These are phyloP conservation scores for Aciculoconidium aculeatum DNA, from an alignment of 805 yeast genomes.

Conservation along the genomic window DNA sequence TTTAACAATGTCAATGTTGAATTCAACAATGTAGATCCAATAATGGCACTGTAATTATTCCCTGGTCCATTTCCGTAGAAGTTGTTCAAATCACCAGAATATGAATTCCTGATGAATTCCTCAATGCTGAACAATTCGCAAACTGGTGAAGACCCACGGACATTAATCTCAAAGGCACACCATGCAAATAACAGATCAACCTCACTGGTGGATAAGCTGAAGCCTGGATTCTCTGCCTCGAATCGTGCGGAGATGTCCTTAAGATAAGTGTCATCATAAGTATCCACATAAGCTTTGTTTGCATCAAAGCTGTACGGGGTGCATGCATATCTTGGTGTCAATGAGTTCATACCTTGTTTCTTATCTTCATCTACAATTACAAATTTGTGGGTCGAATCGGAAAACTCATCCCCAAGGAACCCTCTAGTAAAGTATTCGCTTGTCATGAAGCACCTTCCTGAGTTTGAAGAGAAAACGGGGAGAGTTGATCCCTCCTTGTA, in stretches of 20 bases:
- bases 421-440: conserved; percentile 56
- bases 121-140: conserved; percentile 65
- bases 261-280: conserved; percentile 41
- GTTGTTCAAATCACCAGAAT: conserved; percentile 50
- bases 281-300: conserved; percentile 11
- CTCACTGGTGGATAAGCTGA: conserved; percentile 48
- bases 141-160: conserved; percentile 59
- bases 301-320: conserved; percentile 12
- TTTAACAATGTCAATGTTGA: conserved; percentile 46
- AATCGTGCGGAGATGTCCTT: conserved; percentile 51
- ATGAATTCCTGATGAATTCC: conserved; percentile 60
- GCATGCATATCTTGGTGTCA: conserved; percentile 24
- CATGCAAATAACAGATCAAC: conserved; percentile 47
- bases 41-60: conserved; percentile 46
- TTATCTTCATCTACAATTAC: conserved; percentile 42
- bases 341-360: conserved; percentile 37
- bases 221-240: conserved; percentile 48
- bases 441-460: conserved; percentile 50
- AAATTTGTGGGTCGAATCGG: conserved; percentile 24
- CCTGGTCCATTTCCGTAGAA: conserved; percentile 67
- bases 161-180: conserved; percentile 75
- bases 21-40: conserved; percentile 53
- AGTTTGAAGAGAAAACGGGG: conserved; percentile 52
- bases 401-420: conserved; percentile 44
- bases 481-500: conserved; percentile 30